phyloP scores from a whole-genome alignment of 495 filamentous ascomycete species.

The Trypethelium eluteriae region DNA sequence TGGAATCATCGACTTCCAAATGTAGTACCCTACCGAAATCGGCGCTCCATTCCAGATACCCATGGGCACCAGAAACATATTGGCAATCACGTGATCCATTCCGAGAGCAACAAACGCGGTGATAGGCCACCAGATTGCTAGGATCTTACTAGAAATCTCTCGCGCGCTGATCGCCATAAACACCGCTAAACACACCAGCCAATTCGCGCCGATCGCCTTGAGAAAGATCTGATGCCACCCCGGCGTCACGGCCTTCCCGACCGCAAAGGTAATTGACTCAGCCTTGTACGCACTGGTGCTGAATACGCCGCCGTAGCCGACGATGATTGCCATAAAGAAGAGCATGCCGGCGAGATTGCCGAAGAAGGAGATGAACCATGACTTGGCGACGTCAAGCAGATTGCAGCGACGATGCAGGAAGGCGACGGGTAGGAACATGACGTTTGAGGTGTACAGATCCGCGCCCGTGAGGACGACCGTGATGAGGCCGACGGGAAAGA shows the following conservation, averaged over 20 bases:
- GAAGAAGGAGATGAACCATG: slow-evolving; percentile 52
- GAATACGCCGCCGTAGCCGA: slow-evolving; percentile 54
- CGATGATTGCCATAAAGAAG: slow-evolving; percentile 51
- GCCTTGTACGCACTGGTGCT: slow-evolving; percentile 43
- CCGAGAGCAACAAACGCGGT: slow-evolving; percentile 53
- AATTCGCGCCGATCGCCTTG: slow-evolving; percentile 53
- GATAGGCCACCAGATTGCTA: slow-evolving; percentile 55
- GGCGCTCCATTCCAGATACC: slow-evolving; percentile 49
- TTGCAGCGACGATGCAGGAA: slow-evolving; percentile 45
- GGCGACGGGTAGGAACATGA: slow-evolving; percentile 52
- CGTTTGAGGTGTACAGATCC: slow-evolving; percentile 53
- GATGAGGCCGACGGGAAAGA: slow-evolving; percentile 53
- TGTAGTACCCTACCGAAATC: slow-evolving; percentile 48
- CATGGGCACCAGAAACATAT: slow-evolving; percentile 58
- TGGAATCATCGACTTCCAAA: slow-evolving; percentile 59
- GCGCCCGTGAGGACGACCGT: slow-evolving; percentile 52
- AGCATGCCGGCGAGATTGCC: slow-evolving; percentile 55
- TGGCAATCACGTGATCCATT: slow-evolving; percentile 57
- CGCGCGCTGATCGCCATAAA: slow-evolving; percentile 50
- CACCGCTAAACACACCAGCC: slow-evolving; percentile 55
- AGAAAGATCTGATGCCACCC: slow-evolving; percentile 54
- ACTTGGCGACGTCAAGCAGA: slow-evolving; percentile 43
- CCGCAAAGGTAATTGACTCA: slow-evolving; percentile 46
- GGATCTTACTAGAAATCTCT: slow-evolving; percentile 49
- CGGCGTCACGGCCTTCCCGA: slow-evolving; percentile 47